Percentiles rank a stretch among this genome's conserved stretches.
Evolutionary conservation across 169 alveolate species (phyloP).

Genomic region (Plasmodium relictum): DNA sequence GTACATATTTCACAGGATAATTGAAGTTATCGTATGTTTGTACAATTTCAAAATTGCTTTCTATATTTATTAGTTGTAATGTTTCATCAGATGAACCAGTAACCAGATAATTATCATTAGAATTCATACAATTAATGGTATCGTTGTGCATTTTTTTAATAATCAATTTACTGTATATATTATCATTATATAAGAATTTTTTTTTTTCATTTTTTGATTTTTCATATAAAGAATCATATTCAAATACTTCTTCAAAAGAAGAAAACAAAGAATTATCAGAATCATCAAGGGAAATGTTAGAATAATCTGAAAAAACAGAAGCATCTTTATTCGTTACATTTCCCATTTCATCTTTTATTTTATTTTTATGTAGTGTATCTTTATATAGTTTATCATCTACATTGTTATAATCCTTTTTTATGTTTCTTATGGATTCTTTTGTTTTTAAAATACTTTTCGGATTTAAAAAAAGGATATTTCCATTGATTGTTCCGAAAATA

Average conservation of each 20-base stretch:
- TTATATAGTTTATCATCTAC: no score
- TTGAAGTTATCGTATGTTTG: conserved; percentile 65
- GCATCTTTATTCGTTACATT: background rate
- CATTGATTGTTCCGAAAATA: conserved; percentile 43
- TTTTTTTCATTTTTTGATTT: background rate
- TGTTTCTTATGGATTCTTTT: background rate
- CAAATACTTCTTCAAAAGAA: conserved; percentile 61
- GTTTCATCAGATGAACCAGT: conserved; percentile 86
- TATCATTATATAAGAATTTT: background rate
- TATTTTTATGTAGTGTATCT: background rate
- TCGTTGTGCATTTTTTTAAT: conserved; percentile 78
- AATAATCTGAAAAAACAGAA: background rate
- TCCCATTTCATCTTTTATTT: background rate
- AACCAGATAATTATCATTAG: conserved; percentile 66
- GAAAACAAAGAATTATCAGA: conserved; percentile 9
- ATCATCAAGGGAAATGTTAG: background rate
- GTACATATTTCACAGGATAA: conserved; percentile 17
- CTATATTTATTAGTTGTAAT: conserved; percentile 77
- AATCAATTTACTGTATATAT: conserved; percentile 24
- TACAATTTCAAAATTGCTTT: conserved; percentile 62
- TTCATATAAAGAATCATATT: background rate
- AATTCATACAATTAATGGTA: conserved; percentile 79
- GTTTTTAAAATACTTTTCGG: conserved; percentile 31
- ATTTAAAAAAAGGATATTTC: conserved; percentile 31
- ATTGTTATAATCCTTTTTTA: background rate